phyloP scores from a whole-genome alignment of 1,139 yeast genomes.

The Kluyveromyces sp. region DNA sequence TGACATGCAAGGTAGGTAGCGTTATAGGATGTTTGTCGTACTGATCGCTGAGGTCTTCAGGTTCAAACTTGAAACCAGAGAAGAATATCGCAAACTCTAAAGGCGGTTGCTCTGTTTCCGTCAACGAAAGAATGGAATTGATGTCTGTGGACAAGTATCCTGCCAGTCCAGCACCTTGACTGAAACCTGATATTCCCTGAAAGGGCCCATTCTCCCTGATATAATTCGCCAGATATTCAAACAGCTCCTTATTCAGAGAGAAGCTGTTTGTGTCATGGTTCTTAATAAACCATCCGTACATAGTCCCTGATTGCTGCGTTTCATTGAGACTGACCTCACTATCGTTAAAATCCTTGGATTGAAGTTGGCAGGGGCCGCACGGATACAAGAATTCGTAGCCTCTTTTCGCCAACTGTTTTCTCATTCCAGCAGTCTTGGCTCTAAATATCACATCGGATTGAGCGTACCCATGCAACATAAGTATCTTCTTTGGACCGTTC shows the following conservation, averaged over 20 bases:
- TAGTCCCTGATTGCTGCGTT: conserved; percentile 11
- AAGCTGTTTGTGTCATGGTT: conserved; percentile 21
- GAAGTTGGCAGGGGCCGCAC: conserved; percentile 49
- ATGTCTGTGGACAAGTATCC: conserved; percentile 47
- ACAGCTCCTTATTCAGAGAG: conserved; percentile 21
- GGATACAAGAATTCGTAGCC: conserved; percentile 67
- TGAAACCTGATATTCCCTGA: conserved; percentile 80
- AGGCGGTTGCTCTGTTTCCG: conserved; percentile 35
- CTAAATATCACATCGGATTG: conserved; percentile 70
- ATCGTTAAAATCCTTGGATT: conserved; percentile 7
- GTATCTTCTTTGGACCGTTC: conserved; percentile 28
- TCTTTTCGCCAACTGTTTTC: conserved; percentile 57
- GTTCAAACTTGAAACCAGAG: conserved; percentile 66
- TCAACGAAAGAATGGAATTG: conserved; percentile 29
- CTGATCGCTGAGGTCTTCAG: conserved; percentile 43
- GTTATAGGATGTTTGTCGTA: conserved; percentile 40
- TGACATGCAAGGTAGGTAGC: conserved; percentile 63
- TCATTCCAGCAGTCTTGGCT: conserved; percentile 68
- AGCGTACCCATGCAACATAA: conserved; percentile 52
- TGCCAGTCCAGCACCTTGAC: conserved; percentile 88
- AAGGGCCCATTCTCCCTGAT: conserved; percentile 61
- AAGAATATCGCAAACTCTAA: conserved; percentile 68
- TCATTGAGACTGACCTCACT: conserved; percentile 6
- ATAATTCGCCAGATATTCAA: conserved; percentile 23
- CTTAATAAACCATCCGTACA: conserved; percentile 31